Evolutionary conservation across 345 rosid species (phyloP), one percentile per base, ranked within the genome.

Genomic region (Boechera stricta): DNA sequence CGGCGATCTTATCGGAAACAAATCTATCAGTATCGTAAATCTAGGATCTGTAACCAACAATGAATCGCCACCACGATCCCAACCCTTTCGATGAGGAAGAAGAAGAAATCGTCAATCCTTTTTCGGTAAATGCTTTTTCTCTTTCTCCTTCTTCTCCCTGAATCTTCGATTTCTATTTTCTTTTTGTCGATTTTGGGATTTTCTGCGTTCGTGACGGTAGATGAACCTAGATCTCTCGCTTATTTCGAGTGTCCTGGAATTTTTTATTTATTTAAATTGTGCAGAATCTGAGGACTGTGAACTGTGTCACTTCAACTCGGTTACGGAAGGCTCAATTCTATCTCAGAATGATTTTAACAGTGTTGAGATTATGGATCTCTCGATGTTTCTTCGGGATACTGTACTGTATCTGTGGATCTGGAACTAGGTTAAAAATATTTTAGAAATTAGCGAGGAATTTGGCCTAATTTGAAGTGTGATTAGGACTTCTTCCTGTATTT

Each of bases 61-160:
- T 92, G 98, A 88, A 89, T 82, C 98, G 95, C 62, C 89, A 83
- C 86, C 83, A 79, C 75, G 98, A 94, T 69, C 97, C 98, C 39
- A 94, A 92, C 57, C 97, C 98, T 10, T 90, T 94, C 78, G 97
- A 94, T 38, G 98, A 94, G 69, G 82, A 79, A n/a, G 82, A 79
- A 15, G 82, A 79, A 70, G 82, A 94, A 69, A 88, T 85, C 79
- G 92, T 92, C 86, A 92, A 94, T 92, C 98, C 98, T 4, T 94
- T 94, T 77, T 94, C 98, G 84, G 98, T 94, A 52, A 6, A 10
- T 41, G 6, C 67, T 4, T 2, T 62, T 16, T 51, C 16, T 60
- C 51, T 12, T 42, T 56, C 60, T 5, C 54, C 21, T 26, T 28
- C 5, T 15, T 42, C 57, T 51, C 42, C 21, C 67, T 84, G 62